Base-by-base conservation (phyloP, 176 grass and related monocot genomes). In the Ananas comosus region DNA sequence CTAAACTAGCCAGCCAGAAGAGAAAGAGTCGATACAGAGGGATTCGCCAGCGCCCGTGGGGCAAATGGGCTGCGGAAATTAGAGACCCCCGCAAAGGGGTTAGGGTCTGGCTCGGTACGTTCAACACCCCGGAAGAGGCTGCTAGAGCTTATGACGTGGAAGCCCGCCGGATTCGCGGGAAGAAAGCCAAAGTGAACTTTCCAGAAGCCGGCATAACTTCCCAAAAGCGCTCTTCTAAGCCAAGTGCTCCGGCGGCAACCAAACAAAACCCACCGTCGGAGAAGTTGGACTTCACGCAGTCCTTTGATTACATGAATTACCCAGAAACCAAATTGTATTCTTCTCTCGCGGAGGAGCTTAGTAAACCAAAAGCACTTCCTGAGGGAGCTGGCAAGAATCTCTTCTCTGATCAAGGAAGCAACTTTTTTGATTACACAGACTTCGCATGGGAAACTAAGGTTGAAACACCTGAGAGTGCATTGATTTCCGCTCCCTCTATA, bases 21-120 rank as follows among this genome's bases (percentile, higher is more conserved):
- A 72, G 70, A 72, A 72, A 66, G 18, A 83, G 72, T 74, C 70
- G 77, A 79, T 87, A 80, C 76, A 82, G 74, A 48, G 91, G 91
- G 52, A 90, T 96, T 67, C 72, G 91, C 48, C 87, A 85, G 71
- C 81, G 91, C 0, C 81, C 86, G 17, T 83, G 80, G 80, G 80
- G 80, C 59, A 83, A 83, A 70, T 83, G 80, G 80, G 74, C 80
- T 11, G 80, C 80, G 51, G 80, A 83, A 70, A 83, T 83, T 48
- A 71, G 80, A 13, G 74, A 83, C 70, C 80, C 80, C 21, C 13
- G 77, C 65, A 87, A 96, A 78, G 91, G 91, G 49, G 81, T 83
- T 28, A 78, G 91, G 33, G 81, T 91, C 66, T 96, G 91, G 91
- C 91, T 96, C 28, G 91, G 91, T 69, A 96, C 91, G n/a, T 91